These are phyloP conservation scores for Jatropha curcas DNA, from an alignment of 345 rosid genomes.

Conservation along the genomic window DNA sequence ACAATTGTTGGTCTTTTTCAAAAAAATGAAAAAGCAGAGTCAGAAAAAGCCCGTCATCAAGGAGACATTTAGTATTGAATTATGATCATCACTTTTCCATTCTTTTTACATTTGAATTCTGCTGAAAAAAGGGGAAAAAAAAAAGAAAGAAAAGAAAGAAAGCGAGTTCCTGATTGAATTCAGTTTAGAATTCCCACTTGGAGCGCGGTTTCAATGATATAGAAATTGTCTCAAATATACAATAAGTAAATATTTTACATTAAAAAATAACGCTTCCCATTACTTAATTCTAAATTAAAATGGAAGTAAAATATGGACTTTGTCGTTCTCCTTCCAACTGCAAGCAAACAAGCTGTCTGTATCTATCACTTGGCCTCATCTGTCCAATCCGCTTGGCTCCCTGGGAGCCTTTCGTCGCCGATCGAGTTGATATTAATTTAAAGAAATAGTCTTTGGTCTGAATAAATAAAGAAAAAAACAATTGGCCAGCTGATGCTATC, in stretches of 20 bases:
- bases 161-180: neutral
- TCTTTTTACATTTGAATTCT: neutral
- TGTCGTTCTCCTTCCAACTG: neutral
- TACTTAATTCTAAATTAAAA: too few relatives aligned
- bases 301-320: neutral
- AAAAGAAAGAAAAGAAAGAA: too few relatives aligned
- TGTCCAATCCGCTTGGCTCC: neutral
- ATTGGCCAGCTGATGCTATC: neutral
- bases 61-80: neutral
- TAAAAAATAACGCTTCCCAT: too few relatives aligned
- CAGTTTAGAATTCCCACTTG: neutral
- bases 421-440: neutral
- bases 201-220: too few relatives aligned
- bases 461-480: too few relatives aligned
- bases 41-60: constrained; percentile 4
- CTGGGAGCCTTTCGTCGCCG: too few relatives aligned
- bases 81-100: neutral
- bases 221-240: neutral
- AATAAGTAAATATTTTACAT: too few relatives aligned
- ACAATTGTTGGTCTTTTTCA: neutral
- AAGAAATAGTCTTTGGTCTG: neutral
- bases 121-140: too few relatives aligned
- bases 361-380: neutral
- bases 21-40: neutral
- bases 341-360: neutral